Base-by-base conservation (phyloP, 177 flowering plant species). In the Vitis hybrid region DNA sequence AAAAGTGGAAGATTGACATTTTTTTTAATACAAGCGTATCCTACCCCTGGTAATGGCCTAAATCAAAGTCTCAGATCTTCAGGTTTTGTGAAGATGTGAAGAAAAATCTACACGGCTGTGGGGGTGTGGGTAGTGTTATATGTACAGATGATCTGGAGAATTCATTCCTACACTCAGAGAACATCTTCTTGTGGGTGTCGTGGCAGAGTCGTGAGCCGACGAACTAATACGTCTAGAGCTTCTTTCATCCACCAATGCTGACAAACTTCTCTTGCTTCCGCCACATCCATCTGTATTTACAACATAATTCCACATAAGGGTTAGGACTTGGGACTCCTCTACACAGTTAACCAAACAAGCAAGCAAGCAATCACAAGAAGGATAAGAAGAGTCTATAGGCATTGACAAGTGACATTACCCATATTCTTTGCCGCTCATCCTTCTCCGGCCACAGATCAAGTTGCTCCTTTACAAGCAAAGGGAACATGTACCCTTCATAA, bases 401-500 rank as follows among this genome's bases (percentile, higher is more conserved):
- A 39, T 39, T 39, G 45, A 39, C 45, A 39, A 39, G 45, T 7
- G 45, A 39, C 45, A 39, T 39, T 52, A 92, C 98, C 98, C 98
- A 93, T 66, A 68, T 52, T 67, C 98, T 76, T 70, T 75, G 76
- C 1, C 97, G 78, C 9, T 79, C 75, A 53, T 79, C 39, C 64
- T 81, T 79, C 72, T 91, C 98, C 0, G 97, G 97, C 98, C 98
- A 93, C 2, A 73, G 67, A 6, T 90, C 94, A 1, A 91, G 84
- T 73, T 90, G 83, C 78, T 93, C 84, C 15, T 75, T 81, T 0
- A 93, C 98, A 58, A 79, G 85, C 75, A 91, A 76, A 39, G 98
- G 92, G 65, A 86, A 91, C 97, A 93, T 88, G 73, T 73, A 77
- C 1, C 97, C 97, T 73, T 86, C 92, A 70, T 87, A 84, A 12